Base-by-base conservation (phyloP, 169 alveolate species). In the Cyclospora cayetanensis region DNA sequence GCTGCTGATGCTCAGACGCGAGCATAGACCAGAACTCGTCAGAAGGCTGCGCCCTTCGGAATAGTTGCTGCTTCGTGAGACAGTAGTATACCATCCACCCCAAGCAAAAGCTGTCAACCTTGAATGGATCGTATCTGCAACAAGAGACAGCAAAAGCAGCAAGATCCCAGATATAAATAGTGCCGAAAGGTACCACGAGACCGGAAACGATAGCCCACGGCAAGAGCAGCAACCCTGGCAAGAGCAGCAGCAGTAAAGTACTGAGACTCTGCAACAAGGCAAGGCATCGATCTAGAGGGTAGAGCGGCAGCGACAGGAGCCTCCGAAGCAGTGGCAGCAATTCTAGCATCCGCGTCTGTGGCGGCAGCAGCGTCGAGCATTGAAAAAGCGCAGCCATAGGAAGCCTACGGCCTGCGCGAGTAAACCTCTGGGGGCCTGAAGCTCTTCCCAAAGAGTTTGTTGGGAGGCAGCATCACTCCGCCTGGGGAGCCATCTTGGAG, bases 401-500 rank as follows among this genome's bases (percentile, higher is more conserved):
- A 0, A 18, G 9, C 70, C 27, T 55, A 55, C 70, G 70, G 70
- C 27, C 27, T 55, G 9, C 70, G 90, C 88, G 37, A 63, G 83
- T 95, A 94, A 53, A 95, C 95, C 86, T 95, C 97, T 31, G 97
- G 97, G n/a, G 97, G 96, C 12, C 97, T 90, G 83, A 95, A 95
- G 27, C 95, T 93, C 84, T 95, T 95, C 12, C 97, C 97, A 80
- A 95, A 95, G 37, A 82, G 52, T 34, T 82, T 82, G 90, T 82
- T 66, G 3, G 90, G 90, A n/a, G 90, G 79, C 18, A 82, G 60
- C 25, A 55, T 22, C 41, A 82, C 90, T 1, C 29, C 46, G 42
- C 29, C 25, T 1, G 80, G 80, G 18, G 60, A 11, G 9, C 60
- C 60, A 11, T 50, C 60, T 50, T 50, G 60, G 60, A 9, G 18